Evolutionary conservation across 805 yeast genomes (phyloP), one percentile per base, ranked within the genome.

Genomic region (Teunomyces barrocoloradensis): DNA sequence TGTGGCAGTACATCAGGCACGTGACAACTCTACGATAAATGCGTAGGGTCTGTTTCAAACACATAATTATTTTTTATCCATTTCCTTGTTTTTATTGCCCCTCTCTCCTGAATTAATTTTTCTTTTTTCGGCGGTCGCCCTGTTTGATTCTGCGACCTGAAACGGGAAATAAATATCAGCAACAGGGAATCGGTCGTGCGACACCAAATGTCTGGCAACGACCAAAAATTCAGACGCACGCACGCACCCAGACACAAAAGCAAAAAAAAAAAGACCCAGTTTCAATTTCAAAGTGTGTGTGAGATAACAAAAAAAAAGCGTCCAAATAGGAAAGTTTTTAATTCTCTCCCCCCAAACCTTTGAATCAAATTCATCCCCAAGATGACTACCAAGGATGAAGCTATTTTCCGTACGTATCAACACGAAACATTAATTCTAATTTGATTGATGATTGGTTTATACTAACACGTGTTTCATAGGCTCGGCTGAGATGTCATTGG

Each of bases 401-500:
- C 77, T 28, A 64, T 71, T 28, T 73, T 73, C 69, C 77, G 78
- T 67, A 69, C 48, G 74, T 69, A 50, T 21, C 12, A 38, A n/a
- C 11, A 12, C 13, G 4, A 32, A 10, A 35, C 23, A 42, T 23
- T 23, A n/a, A 15, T 15, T 6, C 17, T 18, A 18, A 21, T 17
- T 12, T 30, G 18, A 15, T 28, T 10, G 20, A 29, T 23, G 9
- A 6, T 12, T 18, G 27, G 27, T 25, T 10, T 43, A 48, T 49
- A 18, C 20, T 55, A 55, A 55, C 56, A 25, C 12, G 7, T 20
- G 9, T 12, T 18, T 10, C 36, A 37, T 47, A 66, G 74, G 97
- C 77, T 91, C 98, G 48, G 98, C 98, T 85, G 96, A 88, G 61
- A 95, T 94, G 98, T 82, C 96, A 42, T 79, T 91, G 58, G 87